Conservation (phyloP, 345 rosid genomes). For the Eutrema yunnanense region DNA sequence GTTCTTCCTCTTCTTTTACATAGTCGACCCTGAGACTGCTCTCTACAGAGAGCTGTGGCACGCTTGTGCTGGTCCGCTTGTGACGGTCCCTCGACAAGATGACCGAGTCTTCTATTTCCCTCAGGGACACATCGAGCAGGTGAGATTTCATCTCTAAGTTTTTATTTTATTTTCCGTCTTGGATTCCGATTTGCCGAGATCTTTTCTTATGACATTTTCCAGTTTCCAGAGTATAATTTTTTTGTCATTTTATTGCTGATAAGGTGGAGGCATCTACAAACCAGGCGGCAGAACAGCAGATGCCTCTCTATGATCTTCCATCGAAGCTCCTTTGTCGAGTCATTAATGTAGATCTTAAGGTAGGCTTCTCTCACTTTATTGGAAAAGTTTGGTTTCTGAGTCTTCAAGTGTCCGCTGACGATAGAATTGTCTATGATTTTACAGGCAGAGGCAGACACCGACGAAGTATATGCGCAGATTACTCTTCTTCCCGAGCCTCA, state of each 20-base stretch:
- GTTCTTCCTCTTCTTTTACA: background rate
- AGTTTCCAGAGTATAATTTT: background rate
- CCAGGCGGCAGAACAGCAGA: conserved; percentile 68
- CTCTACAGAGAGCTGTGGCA: conserved; percentile 85
- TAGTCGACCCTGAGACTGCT: conserved; percentile 55
- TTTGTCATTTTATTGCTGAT: conserved; percentile 3
- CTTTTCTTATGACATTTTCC: background rate
- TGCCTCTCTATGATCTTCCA: conserved; percentile 70
- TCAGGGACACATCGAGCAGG: conserved; percentile 96
- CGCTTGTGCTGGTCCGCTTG: conserved; percentile 91
- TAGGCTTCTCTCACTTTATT: background rate
- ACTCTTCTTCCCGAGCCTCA: conserved; percentile 58
- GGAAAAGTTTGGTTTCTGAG: background rate
- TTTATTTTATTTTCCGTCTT: background rate
- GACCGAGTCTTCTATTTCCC: conserved; percentile 86
- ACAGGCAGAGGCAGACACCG: conserved; percentile 85
- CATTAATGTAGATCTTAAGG: conserved; percentile 68
- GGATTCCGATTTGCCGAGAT: background rate
- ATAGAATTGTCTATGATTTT: background rate
- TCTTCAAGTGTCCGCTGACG: background rate
- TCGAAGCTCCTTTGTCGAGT: conserved; percentile 71
- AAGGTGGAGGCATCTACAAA: conserved; percentile 86
- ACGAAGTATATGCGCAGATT: conserved; percentile 82
- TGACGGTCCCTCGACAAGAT: conserved; percentile 63
- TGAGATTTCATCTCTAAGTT: conserved; percentile 10